phyloP scores from a whole-genome alignment of 2,329 filamentous ascomycete species.

The Orbilia ellipsospora region DNA sequence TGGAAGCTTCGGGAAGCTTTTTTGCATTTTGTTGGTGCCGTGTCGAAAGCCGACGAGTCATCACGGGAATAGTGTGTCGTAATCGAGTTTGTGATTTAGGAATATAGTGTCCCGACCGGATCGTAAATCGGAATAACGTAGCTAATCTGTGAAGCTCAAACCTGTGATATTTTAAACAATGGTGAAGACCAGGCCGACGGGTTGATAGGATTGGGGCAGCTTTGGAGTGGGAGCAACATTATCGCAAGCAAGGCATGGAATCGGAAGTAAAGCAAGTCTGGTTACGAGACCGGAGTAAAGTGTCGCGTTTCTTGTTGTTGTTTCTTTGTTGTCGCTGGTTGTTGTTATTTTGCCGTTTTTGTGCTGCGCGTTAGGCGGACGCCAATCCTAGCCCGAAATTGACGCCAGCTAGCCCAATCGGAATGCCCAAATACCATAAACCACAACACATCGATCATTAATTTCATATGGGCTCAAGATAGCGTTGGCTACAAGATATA shows the following conservation, averaged over 20 bases:
- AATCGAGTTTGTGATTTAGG: background rate
- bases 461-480: too few species aligned
- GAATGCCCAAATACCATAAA: constrained; percentile 19
- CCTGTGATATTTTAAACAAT: too few species aligned
- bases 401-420: too few species aligned
- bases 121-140: background rate
- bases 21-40: constrained; percentile 37
- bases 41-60: constrained; percentile 49
- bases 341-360: constrained; percentile 45
- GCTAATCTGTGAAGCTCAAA: too few species aligned
- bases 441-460: constrained; percentile 5
- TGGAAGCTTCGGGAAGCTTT: constrained; percentile 10
- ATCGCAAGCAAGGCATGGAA: background rate
- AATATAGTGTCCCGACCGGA: too few species aligned
- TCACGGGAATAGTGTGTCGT: background rate
- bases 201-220: background rate
- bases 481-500: too few species aligned
- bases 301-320: constrained; percentile 34
- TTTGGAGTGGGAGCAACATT: background rate
- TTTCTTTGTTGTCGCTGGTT: constrained; percentile 37
- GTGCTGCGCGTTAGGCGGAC: background rate
- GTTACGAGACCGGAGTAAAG: too few species aligned
- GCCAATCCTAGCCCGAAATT: too few species aligned
- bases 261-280: background rate
- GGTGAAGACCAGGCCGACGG: background rate